A percentile compares a stretch with the other conserved stretches of the same genome.
Evolutionary conservation across 148 eudicot genomes (phyloP).

Genomic region (Arbutus unedo): DNA sequence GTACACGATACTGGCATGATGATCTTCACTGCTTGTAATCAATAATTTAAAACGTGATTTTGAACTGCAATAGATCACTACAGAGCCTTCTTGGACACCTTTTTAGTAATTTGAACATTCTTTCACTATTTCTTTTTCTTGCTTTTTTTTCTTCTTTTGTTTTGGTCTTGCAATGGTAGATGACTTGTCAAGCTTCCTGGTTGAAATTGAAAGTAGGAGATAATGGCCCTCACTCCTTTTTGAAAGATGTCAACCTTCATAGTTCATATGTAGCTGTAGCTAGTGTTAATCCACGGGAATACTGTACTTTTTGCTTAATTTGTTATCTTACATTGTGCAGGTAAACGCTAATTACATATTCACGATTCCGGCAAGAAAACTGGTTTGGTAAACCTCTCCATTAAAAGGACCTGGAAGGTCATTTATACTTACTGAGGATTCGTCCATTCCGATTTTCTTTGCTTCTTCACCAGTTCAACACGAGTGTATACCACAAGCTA

Average conservation of each 20-base stretch:
- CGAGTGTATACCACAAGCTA: slow-evolving; percentile 64
- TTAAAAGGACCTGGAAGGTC: slow-evolving; percentile 31
- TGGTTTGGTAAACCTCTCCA: slow-evolving; percentile 40
- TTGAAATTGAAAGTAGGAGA: neutral
- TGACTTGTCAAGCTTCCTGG: neutral
- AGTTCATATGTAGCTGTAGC: neutral
- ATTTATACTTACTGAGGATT: slow-evolving; percentile 36
- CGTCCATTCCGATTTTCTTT: slow-evolving; percentile 40
- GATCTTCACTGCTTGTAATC: neutral
- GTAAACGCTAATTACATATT: slow-evolving; percentile 33
- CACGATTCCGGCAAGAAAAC: slow-evolving; percentile 26
- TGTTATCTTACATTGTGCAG: slow-evolving; percentile 23
- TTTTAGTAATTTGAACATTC: neutral
- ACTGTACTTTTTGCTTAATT: neutral
- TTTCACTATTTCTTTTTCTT: neutral
- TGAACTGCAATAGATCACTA: neutral
- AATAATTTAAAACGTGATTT: neutral
- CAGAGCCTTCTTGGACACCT: neutral
- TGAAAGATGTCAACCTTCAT: neutral
- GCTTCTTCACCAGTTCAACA: slow-evolving; percentile 60
- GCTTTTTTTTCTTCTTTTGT: neutral
- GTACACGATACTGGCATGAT: neutral
- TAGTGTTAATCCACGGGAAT: neutral
- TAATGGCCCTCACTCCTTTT: neutral
- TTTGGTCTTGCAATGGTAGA: neutral